Evolutionary conservation across 2,329 filamentous ascomycete genomes (phyloP).

Genomic region (Aspergillus proliferans): DNA sequence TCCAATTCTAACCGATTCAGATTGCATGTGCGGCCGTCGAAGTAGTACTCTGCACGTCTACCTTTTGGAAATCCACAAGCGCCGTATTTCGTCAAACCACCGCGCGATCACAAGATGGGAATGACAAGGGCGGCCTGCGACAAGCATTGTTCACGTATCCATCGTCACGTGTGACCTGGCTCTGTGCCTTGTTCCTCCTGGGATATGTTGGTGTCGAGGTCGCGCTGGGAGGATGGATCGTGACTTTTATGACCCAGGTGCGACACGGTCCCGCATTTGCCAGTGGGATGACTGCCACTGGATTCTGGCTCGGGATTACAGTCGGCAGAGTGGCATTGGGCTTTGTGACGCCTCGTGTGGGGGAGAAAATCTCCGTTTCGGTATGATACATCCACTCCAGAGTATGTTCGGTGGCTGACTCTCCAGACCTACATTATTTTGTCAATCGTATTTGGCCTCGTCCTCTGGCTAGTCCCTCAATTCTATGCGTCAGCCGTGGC

Average conservation of each 20-base stretch:
- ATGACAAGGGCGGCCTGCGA: conserved; percentile 14
- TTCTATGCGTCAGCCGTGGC: conserved; percentile 69
- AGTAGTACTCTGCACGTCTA: conserved; percentile 12
- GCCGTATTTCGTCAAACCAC: conserved; percentile 12
- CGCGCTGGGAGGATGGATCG: conserved; percentile 71
- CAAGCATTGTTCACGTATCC: conserved; percentile 15
- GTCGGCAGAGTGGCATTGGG: conserved; percentile 66
- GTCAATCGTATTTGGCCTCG: conserved; percentile 58
- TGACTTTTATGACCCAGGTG: conserved; percentile 78
- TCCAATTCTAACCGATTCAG: conserved; percentile 6
- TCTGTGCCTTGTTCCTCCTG: conserved; percentile 60
- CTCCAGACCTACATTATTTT: conserved; percentile 53
- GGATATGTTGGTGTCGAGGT: conserved; percentile 71
- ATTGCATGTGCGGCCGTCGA: conserved; percentile 22
- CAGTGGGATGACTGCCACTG: conserved; percentile 68
- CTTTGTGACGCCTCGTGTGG: conserved; percentile 63
- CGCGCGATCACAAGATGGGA: conserved; percentile 3
- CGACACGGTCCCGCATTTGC: conserved; percentile 63
- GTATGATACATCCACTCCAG: conserved; percentile 7
- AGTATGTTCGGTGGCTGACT: not conserved
- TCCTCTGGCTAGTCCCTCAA: conserved; percentile 76
- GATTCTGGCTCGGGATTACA: conserved; percentile 80
- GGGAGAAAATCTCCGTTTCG: conserved; percentile 61
- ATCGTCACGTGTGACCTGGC: conserved; percentile 20
- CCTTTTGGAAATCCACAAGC: conserved; percentile 19